Conservation (phyloP, 2,329 filamentous ascomycete genomes). For the Xylaria sp. region DNA sequence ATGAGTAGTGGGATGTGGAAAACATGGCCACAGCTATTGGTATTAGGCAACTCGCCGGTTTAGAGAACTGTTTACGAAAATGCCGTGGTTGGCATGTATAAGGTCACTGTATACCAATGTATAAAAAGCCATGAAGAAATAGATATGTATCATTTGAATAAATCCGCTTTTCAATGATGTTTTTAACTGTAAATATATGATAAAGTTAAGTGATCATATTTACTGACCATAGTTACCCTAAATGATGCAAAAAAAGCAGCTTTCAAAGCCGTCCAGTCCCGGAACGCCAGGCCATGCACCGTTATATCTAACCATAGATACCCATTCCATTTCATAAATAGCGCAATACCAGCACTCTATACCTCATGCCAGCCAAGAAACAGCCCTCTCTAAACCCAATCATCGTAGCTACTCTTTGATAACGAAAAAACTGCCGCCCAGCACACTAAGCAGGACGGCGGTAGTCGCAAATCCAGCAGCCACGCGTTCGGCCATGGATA, state of each 20-base stretch:
- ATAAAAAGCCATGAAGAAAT: constrained; percentile 5
- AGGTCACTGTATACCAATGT: constrained; percentile 32
- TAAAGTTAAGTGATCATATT: not conserved
- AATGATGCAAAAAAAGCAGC: constrained; percentile 6
- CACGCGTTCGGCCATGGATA: constrained; percentile 63
- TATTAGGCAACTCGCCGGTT: not conserved
- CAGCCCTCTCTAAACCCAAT: not conserved
- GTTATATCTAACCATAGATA: constrained; percentile 10
- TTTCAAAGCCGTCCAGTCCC: constrained; percentile 27
- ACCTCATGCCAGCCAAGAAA: not conserved
- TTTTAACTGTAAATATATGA: not conserved
- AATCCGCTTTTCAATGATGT: not conserved
- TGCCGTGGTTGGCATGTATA: not conserved
- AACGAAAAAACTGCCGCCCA: constrained; percentile 63
- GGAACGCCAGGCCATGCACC: constrained; percentile 24
- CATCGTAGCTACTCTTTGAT: constrained; percentile 50
- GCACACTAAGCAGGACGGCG: constrained; percentile 59
- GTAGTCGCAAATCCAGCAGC: constrained; percentile 68
- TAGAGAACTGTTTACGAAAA: not conserved
- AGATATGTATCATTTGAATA: not conserved
- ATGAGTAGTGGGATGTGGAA: not conserved
- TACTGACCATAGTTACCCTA: constrained; percentile 2
- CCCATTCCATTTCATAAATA: constrained; percentile 2
- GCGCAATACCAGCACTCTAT: constrained; percentile 14
- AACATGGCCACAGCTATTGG: not conserved